Evolutionary conservation across 139 green algal genomes (phyloP).

Genomic region (Picochlorum sp.): DNA sequence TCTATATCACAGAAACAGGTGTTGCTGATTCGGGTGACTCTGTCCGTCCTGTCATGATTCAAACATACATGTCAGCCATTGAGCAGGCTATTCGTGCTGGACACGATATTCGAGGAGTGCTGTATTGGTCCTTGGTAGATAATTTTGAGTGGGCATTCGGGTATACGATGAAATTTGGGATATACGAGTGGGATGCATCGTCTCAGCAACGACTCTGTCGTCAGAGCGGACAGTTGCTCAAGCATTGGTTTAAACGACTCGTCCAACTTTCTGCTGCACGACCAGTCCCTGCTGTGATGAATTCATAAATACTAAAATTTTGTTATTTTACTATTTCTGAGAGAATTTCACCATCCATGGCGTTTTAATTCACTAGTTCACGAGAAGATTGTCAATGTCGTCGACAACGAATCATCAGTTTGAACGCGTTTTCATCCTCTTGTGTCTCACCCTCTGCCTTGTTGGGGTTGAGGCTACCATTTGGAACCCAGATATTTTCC

Average conservation of each 20-base stretch:
- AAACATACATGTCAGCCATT: conserved; percentile 38
- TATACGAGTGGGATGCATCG: conserved; percentile 22
- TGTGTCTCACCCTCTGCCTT: not conserved
- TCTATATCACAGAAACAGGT: conserved; percentile 82
- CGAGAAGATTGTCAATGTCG: too few relatives aligned
- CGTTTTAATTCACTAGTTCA: too few relatives aligned
- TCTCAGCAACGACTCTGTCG: conserved; percentile 10
- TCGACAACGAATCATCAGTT: too few relatives aligned
- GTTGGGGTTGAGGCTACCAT: not conserved
- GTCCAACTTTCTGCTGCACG: too few relatives aligned
- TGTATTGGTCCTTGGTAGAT: conserved; percentile 62
- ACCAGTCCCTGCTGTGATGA: too few relatives aligned
- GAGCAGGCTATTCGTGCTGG: conserved; percentile 10
- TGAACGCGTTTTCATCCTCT: not conserved
- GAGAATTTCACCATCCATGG: too few relatives aligned
- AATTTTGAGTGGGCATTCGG: conserved; percentile 61
- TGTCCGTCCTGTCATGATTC: conserved; percentile 21
- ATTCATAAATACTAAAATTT: too few relatives aligned
- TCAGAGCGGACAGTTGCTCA: conserved; percentile 12
- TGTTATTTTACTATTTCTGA: too few relatives aligned
- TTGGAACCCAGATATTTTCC: conserved; percentile 24
- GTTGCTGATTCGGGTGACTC: conserved; percentile 52
- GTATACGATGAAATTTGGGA: conserved; percentile 48
- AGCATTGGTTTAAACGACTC: conserved; percentile 16
- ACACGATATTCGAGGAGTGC: conserved; percentile 37